phyloP scores from a whole-genome alignment of 2,329 filamentous ascomycete species.

The Ambrosiella cleistominuta region DNA sequence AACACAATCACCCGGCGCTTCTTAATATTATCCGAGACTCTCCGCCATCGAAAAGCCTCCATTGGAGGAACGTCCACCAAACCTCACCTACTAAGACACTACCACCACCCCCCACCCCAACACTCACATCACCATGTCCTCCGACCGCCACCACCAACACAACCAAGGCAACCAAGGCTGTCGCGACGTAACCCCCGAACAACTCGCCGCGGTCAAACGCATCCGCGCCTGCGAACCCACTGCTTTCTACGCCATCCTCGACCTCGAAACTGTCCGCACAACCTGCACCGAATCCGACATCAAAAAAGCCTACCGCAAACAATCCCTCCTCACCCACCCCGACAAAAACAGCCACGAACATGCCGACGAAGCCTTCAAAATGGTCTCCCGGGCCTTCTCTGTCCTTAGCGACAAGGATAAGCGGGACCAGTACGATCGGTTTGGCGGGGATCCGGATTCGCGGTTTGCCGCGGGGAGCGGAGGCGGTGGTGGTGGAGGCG shows the following conservation, averaged over 20 bases:
- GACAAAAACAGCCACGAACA: conserved; percentile 96
- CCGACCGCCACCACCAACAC: conserved; percentile 35
- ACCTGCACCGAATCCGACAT: conserved; percentile 67
- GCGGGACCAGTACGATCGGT: conserved; percentile 71
- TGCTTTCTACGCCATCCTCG: conserved; percentile 90
- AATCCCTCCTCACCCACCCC: conserved; percentile 85
- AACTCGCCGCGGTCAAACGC: conserved; percentile 78
- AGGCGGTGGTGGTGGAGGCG: conserved; percentile 33
- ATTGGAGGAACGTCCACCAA: background rate
- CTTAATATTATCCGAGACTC: no score
- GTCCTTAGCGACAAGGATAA: conserved; percentile 88
- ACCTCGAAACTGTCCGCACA: conserved; percentile 44
- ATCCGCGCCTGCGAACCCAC: conserved; percentile 72
- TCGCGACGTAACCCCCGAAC: conserved; percentile 69
- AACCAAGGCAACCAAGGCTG: conserved; percentile 55
- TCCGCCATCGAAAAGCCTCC: no score
- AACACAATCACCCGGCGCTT: no score
- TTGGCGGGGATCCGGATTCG: conserved; percentile 81
- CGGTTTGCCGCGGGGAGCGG: conserved; percentile 42
- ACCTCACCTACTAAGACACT: background rate
- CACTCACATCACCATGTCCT: background rate
- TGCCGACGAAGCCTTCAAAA: conserved; percentile 96
- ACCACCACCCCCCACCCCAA: background rate
- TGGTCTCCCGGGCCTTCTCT: conserved; percentile 87
- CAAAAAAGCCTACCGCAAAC: conserved; percentile 94